Percentiles rank a stretch among this genome's conserved stretches.
These are phyloP conservation scores for Fusarium sulawesiense DNA, from an alignment of 2,329 filamentous ascomycete species.

Conservation along the genomic window DNA sequence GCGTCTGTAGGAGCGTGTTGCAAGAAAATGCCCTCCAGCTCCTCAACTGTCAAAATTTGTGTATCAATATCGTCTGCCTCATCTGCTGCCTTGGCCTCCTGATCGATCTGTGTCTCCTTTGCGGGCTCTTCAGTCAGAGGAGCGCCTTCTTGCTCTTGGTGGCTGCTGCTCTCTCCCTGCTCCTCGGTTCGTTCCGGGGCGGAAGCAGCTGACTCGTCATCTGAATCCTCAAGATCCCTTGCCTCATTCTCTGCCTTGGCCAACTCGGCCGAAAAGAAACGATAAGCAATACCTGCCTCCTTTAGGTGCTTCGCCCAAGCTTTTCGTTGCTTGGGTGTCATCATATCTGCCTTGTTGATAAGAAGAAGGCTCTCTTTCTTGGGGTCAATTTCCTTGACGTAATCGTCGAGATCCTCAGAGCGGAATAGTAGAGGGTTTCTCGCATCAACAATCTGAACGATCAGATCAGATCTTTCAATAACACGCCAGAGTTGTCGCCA, in stretches of 20 bases:
- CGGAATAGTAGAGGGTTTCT: constrained; percentile 94
- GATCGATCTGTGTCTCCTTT: constrained; percentile 33
- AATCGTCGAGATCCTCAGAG: constrained; percentile 90
- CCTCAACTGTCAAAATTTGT: constrained; percentile 89
- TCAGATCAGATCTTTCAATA: constrained; percentile 93
- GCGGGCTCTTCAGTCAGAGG: constrained; percentile 48
- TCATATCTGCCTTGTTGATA: constrained; percentile 99
- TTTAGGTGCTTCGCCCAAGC: constrained; percentile 90
- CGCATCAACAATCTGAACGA: constrained; percentile 98
- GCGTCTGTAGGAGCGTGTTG: constrained; percentile 69
- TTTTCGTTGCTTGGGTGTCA: constrained; percentile 85
- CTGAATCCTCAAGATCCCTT: constrained; percentile 64
- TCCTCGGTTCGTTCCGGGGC: constrained; percentile 44
- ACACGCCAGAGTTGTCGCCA: constrained; percentile 99
- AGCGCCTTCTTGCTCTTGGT: constrained; percentile 44
- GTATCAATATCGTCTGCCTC: constrained; percentile 67
- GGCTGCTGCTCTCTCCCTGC: constrained; percentile 42
- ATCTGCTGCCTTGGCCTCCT: constrained; percentile 37
- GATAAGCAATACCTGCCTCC: constrained; percentile 83
- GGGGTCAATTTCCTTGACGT: constrained; percentile 91
- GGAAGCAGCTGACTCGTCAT: constrained; percentile 49
- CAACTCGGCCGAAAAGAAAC: constrained; percentile 94
- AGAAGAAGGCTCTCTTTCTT: constrained; percentile 91
- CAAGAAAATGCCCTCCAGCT: constrained; percentile 90
- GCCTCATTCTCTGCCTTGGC: constrained; percentile 91